phyloP scores from a whole-genome alignment of 495 filamentous ascomycete genomes.

The Penicillium egyptiacum region DNA sequence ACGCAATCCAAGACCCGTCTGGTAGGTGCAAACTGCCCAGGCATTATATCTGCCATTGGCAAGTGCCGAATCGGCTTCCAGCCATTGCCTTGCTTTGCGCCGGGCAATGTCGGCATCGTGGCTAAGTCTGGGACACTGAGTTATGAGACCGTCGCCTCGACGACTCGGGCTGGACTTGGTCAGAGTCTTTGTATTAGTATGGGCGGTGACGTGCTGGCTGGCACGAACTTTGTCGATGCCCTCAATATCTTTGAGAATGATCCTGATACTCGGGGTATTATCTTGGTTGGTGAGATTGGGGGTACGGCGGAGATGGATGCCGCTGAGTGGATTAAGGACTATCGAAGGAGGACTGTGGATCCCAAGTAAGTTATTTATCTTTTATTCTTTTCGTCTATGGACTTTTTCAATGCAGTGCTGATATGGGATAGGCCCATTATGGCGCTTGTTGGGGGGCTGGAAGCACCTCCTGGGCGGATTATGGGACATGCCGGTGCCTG shows the following conservation, averaged over 20 bases:
- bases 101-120: constrained; percentile 77
- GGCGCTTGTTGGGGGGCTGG: constrained; percentile 70
- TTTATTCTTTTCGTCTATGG: background rate
- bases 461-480: constrained; percentile 64
- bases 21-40: constrained; percentile 83
- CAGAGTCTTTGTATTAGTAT: constrained; percentile 87
- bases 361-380: constrained; percentile 60
- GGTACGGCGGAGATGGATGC: constrained; percentile 78
- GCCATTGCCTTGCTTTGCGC: constrained; percentile 71
- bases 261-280: constrained; percentile 74
- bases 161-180: constrained; percentile 76
- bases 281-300: constrained; percentile 86
- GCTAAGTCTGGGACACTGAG: constrained; percentile 87
- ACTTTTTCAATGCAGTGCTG: background rate
- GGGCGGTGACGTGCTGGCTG: constrained; percentile 81
- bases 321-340: constrained; percentile 75
- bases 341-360: constrained; percentile 53
- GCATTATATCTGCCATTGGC: constrained; percentile 81
- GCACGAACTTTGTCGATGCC: constrained; percentile 78
- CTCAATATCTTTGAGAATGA: constrained; percentile 73
- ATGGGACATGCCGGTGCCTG: constrained; percentile 93
- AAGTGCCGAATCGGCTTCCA: constrained; percentile 87
- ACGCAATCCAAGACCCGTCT: constrained; percentile 79
- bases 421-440: constrained; percentile 67
- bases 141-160: constrained; percentile 84